Conservation (phyloP, 805 yeast genomes). For the Dipodascus albidus region DNA sequence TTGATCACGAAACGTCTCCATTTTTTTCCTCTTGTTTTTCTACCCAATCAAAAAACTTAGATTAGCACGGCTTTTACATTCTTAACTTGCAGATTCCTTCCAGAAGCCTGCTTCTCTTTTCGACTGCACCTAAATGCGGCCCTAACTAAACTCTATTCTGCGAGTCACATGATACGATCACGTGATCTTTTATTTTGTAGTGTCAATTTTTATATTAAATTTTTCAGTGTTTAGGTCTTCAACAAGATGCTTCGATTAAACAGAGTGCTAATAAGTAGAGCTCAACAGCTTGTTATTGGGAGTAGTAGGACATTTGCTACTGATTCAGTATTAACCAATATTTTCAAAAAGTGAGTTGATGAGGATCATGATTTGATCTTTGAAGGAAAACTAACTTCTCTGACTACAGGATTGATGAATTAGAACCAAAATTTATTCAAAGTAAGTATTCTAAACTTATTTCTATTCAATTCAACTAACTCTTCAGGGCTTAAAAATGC, state of each 20-base stretch:
- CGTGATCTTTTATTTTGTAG: neutral
- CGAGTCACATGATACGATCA: neutral
- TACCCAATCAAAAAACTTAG: neutral
- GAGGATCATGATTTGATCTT: neutral
- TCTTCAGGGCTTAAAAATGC: conserved; percentile 56
- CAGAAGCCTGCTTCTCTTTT: neutral
- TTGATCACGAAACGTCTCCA: too few species aligned
- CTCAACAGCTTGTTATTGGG: too few species aligned
- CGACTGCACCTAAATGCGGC: neutral
- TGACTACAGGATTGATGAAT: conserved; percentile 18
- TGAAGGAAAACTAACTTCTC: neutral
- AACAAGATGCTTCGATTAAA: neutral
- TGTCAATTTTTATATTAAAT: neutral
- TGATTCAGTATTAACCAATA: neutral
- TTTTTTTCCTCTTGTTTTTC: too few species aligned
- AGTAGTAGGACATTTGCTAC: neutral
- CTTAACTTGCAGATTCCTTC: neutral
- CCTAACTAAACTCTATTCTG: neutral
- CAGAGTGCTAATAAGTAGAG: neutral
- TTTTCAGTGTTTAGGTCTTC: too few species aligned
- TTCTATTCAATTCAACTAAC: too few species aligned
- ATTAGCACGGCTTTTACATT: neutral
- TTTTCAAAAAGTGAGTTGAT: neutral
- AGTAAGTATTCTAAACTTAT: conserved; percentile 10
- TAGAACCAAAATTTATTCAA: conserved; percentile 52